Evolutionary conservation across 129 eudicot species (phyloP), one percentile per base, ranked within the genome.

Genomic region (Cynara cardunculus): DNA sequence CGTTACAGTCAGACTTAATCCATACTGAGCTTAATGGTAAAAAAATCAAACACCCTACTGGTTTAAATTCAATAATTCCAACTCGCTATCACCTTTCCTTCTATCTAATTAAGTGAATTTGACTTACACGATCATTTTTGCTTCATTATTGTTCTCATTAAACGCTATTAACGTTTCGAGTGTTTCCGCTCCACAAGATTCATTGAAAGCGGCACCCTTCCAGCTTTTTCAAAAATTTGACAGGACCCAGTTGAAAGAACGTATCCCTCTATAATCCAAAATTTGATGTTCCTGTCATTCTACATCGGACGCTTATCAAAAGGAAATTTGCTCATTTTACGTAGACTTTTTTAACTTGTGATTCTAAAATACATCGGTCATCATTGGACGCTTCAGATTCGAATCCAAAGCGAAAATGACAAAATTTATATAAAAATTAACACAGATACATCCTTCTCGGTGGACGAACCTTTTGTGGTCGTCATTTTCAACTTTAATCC

Each of bases 401-500:
- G 24, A 56, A 56, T 56, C 65, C 65, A 56, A 56, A 3, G 2
- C 9, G 65, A 56, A 56, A 56, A 56, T 56, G 65, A 56, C 65
- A 56, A 56, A 56, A 56, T 4, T 18, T 53, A 18, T 16, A 18
- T 46, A 14, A 13, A 14, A 56, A 18, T n/a, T 1, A 56, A 56
- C 65, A 56, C 5, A n/a, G 65, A 56, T 24, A 56, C 65, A 56
- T 56, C 24, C 62, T 49, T 49, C 19, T 49, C 62, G 22, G 62
- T 49, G 62, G 62, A 49, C 5, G 65, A 7, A 56, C 65, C 65
- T 56, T 56, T 71, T 31, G 77, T 76, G 73, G 73, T 76, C 67
- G 71, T 82, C 73, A 7, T 18, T 59, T 53, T 82, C 72, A 35
- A 24, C 71, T 80, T 77, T 13, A 69, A 64, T 69, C 78, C 77